phyloP scores from a whole-genome alignment of 345 rosid genomes.

The Aethionema arabicum region DNA sequence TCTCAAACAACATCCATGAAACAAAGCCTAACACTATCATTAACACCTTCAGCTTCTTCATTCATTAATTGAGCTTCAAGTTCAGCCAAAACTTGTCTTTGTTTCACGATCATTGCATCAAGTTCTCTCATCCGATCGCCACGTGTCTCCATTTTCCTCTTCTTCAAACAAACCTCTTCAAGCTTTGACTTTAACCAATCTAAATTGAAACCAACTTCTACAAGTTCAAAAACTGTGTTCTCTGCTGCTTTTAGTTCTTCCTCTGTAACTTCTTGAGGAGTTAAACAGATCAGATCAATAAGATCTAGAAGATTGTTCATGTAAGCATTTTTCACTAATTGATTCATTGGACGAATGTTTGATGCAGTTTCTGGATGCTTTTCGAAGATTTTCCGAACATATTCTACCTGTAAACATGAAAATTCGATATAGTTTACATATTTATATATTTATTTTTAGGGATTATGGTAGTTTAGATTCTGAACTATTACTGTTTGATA shows the following conservation, averaged over 20 bases:
- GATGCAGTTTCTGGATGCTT: conserved; percentile 34
- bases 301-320: conserved; percentile 33
- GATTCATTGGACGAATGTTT: conserved; percentile 31
- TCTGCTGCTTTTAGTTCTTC: conserved; percentile 30
- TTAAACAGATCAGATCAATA: conserved; percentile 29
- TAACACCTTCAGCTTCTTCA: conserved; percentile 35
- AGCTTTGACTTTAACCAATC: conserved; percentile 36
- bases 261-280: conserved; percentile 35
- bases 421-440: no score
- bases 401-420: conserved; percentile 26
- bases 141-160: conserved; percentile 36
- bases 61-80: conserved; percentile 32
- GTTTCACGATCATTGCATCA: conserved; percentile 28
- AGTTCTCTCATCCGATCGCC: conserved; percentile 34
- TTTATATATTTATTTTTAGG: no score
- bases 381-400: conserved; percentile 34
- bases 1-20: conserved; percentile 36
- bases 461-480: no score
- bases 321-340: conserved; percentile 31
- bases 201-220: conserved; percentile 33
- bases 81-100: conserved; percentile 17
- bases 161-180: conserved; percentile 28
- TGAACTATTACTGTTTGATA: no score
- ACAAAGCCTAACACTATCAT: conserved; percentile 30
- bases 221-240: conserved; percentile 29